These are phyloP conservation scores for Metschnikowia lochheadii DNA, from an alignment of 805 yeast species.

Conservation along the genomic window DNA sequence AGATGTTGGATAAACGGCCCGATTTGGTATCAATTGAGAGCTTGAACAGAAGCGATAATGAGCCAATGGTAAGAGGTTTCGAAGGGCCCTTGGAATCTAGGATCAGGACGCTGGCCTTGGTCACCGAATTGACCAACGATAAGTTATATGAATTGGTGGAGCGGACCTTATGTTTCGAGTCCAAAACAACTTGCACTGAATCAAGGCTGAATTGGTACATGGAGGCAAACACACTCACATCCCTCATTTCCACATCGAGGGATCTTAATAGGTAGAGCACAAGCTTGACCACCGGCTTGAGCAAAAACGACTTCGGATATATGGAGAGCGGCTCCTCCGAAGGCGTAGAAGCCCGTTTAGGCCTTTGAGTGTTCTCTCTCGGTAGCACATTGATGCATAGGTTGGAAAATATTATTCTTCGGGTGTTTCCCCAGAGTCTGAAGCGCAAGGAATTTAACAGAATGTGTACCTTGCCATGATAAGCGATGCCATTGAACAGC, in stretches of 20 bases:
- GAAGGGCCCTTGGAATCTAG: neutral
- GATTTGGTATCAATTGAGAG: conserved; percentile 4
- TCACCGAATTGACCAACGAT: neutral
- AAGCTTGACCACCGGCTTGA: neutral
- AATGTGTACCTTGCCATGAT: conserved; percentile 15
- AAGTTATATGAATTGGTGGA: neutral
- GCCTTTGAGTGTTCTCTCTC: neutral
- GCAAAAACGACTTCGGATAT: conserved; percentile 7
- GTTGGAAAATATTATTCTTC: conserved; percentile 29
- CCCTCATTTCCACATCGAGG: conserved; percentile 9
- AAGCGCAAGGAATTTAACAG: conserved; percentile 24
- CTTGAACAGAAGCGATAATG: conserved; percentile 7
- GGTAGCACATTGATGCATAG: conserved; percentile 8
- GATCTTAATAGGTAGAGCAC: neutral
- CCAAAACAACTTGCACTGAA: conserved; percentile 1
- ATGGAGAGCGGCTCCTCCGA: conserved; percentile 7
- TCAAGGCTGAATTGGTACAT: neutral
- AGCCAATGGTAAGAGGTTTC: conserved; percentile 3
- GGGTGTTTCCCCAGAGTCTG: conserved; percentile 37
- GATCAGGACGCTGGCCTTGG: neutral
- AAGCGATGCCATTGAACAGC: conserved; percentile 29
- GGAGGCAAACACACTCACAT: neutral
- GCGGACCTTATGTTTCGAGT: neutral
- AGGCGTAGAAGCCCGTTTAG: neutral
- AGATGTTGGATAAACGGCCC: conserved; percentile 10